phyloP scores from a whole-genome alignment of 2,329 filamentous ascomycete species.

The Coniochaeta hoffmannii region DNA sequence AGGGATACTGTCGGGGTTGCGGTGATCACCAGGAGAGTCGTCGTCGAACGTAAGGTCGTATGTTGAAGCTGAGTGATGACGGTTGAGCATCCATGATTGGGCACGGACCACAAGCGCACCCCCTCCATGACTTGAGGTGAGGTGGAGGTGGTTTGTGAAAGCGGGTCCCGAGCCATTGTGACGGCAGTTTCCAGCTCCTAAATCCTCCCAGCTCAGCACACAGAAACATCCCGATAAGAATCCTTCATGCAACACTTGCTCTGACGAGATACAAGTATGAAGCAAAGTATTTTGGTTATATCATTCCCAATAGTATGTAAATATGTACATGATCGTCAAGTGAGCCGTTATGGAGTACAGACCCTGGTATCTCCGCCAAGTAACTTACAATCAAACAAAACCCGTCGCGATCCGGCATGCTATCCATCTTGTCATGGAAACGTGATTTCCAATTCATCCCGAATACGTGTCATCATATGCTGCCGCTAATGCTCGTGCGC shows the following conservation, averaged over 20 bases:
- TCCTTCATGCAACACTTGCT: too few species aligned
- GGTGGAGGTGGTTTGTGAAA: too few species aligned
- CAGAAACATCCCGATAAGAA: too few species aligned
- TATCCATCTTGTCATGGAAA: not conserved
- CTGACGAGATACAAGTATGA: too few species aligned
- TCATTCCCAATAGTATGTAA: not conserved
- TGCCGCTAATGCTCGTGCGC: conserved; percentile 1
- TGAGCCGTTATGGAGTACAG: not conserved
- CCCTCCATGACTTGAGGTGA: too few species aligned
- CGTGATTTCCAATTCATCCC: not conserved
- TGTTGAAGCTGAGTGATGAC: not conserved
- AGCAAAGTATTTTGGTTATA: not conserved
- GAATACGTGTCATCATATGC: not conserved
- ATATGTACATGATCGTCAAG: not conserved
- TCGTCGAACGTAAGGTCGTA: too few species aligned
- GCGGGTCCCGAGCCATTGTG: too few species aligned
- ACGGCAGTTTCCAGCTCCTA: too few species aligned
- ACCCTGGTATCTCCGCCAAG: not conserved
- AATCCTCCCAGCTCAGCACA: too few species aligned
- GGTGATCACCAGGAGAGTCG: too few species aligned
- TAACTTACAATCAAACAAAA: not conserved
- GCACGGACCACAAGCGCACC: too few species aligned
- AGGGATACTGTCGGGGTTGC: not conserved
- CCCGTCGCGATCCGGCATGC: not conserved
- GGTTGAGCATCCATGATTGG: too few species aligned